Conservation (phyloP, 306 rosid genomes). For the Carpinus fangiana region DNA sequence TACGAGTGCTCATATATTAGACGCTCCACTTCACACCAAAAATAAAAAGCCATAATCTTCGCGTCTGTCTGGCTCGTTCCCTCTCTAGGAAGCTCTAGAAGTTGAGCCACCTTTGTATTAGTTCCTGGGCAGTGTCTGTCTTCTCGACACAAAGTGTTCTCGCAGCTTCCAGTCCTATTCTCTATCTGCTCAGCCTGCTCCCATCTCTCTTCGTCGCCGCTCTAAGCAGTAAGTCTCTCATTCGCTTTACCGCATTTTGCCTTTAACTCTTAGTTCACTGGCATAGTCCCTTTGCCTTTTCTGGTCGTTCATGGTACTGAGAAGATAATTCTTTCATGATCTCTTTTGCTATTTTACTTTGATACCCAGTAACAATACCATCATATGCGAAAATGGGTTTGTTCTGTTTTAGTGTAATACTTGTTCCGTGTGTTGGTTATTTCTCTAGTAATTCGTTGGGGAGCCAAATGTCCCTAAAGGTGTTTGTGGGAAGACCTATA, state of each 20-base stretch:
- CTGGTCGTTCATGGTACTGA: not conserved
- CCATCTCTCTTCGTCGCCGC: not conserved
- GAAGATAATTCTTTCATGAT: not conserved
- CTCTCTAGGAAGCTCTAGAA: constrained; percentile 47
- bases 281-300: not conserved
- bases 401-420: not conserved
- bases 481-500: constrained; percentile 24
- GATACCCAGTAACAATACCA: not conserved
- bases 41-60: not conserved
- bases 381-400: not conserved
- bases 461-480: constrained; percentile 13
- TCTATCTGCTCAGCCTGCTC: not conserved
- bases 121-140: not conserved
- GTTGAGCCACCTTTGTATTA: constrained; percentile 15
- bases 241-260: constrained; percentile 3
- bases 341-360: not conserved
- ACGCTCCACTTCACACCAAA: no score
- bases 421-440: not conserved
- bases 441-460: not conserved
- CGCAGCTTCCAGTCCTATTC: not conserved
- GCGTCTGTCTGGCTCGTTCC: not conserved
- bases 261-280: not conserved
- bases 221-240: not conserved
- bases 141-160: not conserved
- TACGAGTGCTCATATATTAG: not conserved